Evolutionary conservation across 2,329 filamentous ascomycete genomes (phyloP).

Genomic region (Dothideomycetes sp.): DNA sequence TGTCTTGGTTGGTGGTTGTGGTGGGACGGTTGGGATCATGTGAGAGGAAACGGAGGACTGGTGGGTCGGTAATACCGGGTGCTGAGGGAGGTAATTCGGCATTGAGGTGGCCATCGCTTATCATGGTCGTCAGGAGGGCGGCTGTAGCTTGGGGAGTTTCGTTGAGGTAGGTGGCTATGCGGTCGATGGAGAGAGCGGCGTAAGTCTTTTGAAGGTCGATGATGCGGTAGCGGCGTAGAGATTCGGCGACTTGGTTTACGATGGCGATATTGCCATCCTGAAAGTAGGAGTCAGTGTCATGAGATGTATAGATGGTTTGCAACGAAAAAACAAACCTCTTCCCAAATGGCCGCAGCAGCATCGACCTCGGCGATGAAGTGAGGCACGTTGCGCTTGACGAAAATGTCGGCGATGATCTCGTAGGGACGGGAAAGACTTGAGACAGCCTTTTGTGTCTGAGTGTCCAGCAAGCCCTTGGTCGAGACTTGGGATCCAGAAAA

Average conservation of each 20-base stretch:
- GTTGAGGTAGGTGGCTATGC: conserved; percentile 44
- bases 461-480: conserved; percentile 49
- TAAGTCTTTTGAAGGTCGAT: conserved; percentile 66
- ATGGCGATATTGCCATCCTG: conserved; percentile 56
- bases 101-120: conserved; percentile 41
- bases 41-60: conserved; percentile 48
- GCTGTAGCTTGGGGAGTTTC: conserved; percentile 43
- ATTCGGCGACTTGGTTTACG: conserved; percentile 57
- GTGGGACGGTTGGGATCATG: conserved; percentile 7
- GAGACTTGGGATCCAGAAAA: conserved; percentile 51
- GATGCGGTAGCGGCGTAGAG: conserved; percentile 69
- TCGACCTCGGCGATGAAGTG: conserved; percentile 58
- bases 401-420: conserved; percentile 58
- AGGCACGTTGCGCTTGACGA: conserved; percentile 49
- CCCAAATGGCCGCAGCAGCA: conserved; percentile 40
- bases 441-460: conserved; percentile 47
- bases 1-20: conserved; percentile 16
- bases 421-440: conserved; percentile 59
- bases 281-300: background rate
- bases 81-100: conserved; percentile 40
- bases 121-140: conserved; percentile 45
- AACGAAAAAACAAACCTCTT: conserved; percentile 39
- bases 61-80: conserved; percentile 21
- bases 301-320: background rate
- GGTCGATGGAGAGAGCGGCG: conserved; percentile 48